Base-by-base conservation (phyloP, 164 flowering plant species). In the Akebia trifoliata region DNA sequence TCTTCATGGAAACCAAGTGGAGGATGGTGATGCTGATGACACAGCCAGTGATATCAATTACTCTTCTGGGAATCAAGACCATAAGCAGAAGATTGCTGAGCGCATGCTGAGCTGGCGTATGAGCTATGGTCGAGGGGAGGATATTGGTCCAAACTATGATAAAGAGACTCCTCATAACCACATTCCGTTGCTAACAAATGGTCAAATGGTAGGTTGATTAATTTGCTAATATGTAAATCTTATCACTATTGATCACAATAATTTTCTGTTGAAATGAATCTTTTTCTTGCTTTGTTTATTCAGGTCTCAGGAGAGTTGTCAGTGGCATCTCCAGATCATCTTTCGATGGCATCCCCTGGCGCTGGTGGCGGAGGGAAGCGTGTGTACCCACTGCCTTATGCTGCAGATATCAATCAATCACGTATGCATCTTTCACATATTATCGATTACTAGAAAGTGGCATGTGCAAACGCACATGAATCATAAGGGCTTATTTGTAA, bases 281-380 rank as follows among this genome's bases (percentile, higher is more conserved):
- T 50, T 35, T 5, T 10, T 38, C 32, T n/a, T 43, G 51, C 8
- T 56, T 24, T 57, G 22, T 24, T 42, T 56, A 32, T 34, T 8
- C 63, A 86, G 94, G 81, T 79, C 44, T 89, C 91, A 20, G 96
- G 96, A 20, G 96, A 88, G 70, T 54, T 86, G 15, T 83, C 96
- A 64, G 85, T 81, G 54, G 86, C 93, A 64, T 88, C 96, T 55
- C 92, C 96, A 54, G 96, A 78, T 35, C 87, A 69, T 4, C 69
- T 77, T 56, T 81, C 90, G 28, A 78, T 83, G 90, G 81, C 87
- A 50, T 85, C 92, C 62, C 81, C 90, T 66, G 83, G 80, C 57
- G 78, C 40, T 43, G 63, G 69, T 45, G 67, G 69, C n/a, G n/a
- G n/a, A 45, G 81, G 70, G 34, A 83, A 83, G 64, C 79, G 75